Conservation (phyloP, 208 protist genomes). For the Wallacemonas collosoma region DNA sequence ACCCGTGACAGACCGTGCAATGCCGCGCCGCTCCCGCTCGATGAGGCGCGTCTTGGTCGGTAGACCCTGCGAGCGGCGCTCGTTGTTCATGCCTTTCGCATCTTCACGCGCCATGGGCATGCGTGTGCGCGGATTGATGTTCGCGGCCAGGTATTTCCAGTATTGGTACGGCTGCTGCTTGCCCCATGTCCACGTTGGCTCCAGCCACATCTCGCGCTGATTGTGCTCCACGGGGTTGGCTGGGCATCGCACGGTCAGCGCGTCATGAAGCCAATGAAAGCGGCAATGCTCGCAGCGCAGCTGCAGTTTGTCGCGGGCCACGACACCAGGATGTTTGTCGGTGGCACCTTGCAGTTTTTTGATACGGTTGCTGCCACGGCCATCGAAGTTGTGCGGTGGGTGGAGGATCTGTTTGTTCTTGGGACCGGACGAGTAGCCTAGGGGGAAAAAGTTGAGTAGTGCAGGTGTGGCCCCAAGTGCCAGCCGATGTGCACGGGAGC, state of each 20-base stretch:
- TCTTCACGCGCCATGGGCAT: slow-evolving; percentile 79
- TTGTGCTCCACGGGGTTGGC: slow-evolving; percentile 71
- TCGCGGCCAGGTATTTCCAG: slow-evolving; percentile 82
- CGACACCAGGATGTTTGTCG: slow-evolving; percentile 56
- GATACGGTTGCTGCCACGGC: slow-evolving; percentile 55
- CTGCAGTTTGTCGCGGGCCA: slow-evolving; percentile 66
- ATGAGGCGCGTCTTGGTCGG: slow-evolving; percentile 69
- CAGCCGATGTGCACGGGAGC: slow-evolving; percentile 3
- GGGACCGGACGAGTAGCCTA: slow-evolving; percentile 65
- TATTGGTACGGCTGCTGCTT: slow-evolving; percentile 87
- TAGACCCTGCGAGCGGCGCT: slow-evolving; percentile 72
- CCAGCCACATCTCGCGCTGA: slow-evolving; percentile 84
- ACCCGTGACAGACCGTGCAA: slow-evolving; percentile 67
- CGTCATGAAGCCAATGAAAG: slow-evolving; percentile 83
- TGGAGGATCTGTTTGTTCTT: slow-evolving; percentile 63
- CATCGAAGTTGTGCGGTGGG: slow-evolving; percentile 72
- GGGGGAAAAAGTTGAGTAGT: slow-evolving; percentile 71
- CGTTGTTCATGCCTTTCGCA: slow-evolving; percentile 87
- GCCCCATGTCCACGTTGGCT: slow-evolving; percentile 86
- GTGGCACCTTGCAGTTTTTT: slow-evolving; percentile 61
- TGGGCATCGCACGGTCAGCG: slow-evolving; percentile 75
- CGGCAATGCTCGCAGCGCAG: slow-evolving; percentile 77
- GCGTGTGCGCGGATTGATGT: slow-evolving; percentile 72
- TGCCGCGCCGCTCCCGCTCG: slow-evolving; percentile 64
- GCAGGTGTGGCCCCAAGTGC: slow-evolving; percentile 24